Evolutionary conservation across 1,284 basidiomycete species (phyloP), one percentile per base, ranked within the genome.

Genomic region (Apiotrichum mycotoxinovorans): DNA sequence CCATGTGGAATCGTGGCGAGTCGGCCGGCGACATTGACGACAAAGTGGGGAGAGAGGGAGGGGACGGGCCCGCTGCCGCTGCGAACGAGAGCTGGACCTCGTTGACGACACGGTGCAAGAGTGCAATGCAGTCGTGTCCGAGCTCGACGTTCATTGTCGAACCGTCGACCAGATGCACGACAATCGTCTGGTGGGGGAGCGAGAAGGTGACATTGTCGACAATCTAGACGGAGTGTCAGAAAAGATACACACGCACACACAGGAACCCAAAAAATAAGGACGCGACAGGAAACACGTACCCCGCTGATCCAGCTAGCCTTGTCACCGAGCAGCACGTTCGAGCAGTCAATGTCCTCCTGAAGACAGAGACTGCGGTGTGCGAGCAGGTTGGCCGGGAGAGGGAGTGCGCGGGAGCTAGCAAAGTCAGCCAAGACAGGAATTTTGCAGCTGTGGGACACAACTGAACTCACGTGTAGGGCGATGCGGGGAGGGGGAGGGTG

Each of bases 401-500:
- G 76, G 3, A 78, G 66, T 14, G 67, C 68, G 44, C 70, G 67
- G 0, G 69, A 60, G 27, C 69, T 69, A 53, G 14, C 27, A 10
- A 47, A 3, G 17, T 49, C 25, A 43, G 34, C 1, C n/a, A n/a
- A n/a, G n/a, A n/a, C n/a, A n/a, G n/a, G n/a, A n/a, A n/a, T n/a
- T n/a, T n/a, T n/a, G n/a, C n/a, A n/a, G n/a, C n/a, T n/a, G n/a
- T n/a, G n/a, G n/a, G n/a, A n/a, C n/a, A n/a, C n/a, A n/a, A n/a
- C n/a, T n/a, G n/a, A n/a, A 71, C 71, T 61, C 57, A 73, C 69
- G 73, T 76, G 67, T 78, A 78, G 9, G 84, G 82, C 22, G 86
- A 80, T 20, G 76, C 74, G 9, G 81, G 79, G 60, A 88, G 85
- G 33, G 83, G 73, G 51, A 90, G 75, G 30, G 82, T 83, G 76